Conservation (phyloP, 805 yeast genomes). For the Barnettozyma botsteinii region DNA sequence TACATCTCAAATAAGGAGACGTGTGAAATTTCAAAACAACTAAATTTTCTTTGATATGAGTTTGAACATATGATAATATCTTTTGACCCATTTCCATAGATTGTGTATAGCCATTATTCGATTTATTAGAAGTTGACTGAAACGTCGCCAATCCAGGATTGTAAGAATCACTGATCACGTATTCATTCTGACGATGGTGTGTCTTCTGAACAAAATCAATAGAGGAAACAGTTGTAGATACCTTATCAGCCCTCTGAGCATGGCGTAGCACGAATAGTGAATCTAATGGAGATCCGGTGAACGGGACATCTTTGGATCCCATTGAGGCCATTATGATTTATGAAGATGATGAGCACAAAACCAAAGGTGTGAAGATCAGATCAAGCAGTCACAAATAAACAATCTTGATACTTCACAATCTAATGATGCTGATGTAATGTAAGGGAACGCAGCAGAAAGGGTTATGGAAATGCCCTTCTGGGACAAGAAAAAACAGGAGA, state of each 20-base stretch:
- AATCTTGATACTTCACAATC: too few relatives aligned
- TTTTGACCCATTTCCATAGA: conserved; percentile 22
- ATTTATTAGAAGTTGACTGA: conserved; percentile 22
- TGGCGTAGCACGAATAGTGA: conserved; percentile 26
- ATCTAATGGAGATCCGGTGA: conserved; percentile 11
- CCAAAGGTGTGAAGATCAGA: too few relatives aligned
- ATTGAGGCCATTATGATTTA: too few relatives aligned
- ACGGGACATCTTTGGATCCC: not conserved
- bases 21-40: conserved; percentile 28
- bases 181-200: conserved; percentile 6
- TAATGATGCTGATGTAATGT: too few relatives aligned
- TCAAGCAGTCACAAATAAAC: too few relatives aligned
- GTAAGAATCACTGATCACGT: conserved; percentile 17
- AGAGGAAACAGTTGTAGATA: conserved; percentile 23
- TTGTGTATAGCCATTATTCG: conserved; percentile 26
- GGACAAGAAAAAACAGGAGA: too few relatives aligned
- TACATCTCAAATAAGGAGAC: conserved; percentile 40
- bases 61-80: conserved; percentile 17
- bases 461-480: too few relatives aligned
- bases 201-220: conserved; percentile 16
- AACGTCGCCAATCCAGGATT: conserved; percentile 26
- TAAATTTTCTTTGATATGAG: conserved; percentile 12
- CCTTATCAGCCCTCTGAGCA: conserved; percentile 25
- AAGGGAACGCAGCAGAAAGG: too few relatives aligned
- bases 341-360: too few relatives aligned